These are phyloP conservation scores for Coemansia sp. DNA, from an alignment of 192 early-diverging fungal species.

Conservation along the genomic window DNA sequence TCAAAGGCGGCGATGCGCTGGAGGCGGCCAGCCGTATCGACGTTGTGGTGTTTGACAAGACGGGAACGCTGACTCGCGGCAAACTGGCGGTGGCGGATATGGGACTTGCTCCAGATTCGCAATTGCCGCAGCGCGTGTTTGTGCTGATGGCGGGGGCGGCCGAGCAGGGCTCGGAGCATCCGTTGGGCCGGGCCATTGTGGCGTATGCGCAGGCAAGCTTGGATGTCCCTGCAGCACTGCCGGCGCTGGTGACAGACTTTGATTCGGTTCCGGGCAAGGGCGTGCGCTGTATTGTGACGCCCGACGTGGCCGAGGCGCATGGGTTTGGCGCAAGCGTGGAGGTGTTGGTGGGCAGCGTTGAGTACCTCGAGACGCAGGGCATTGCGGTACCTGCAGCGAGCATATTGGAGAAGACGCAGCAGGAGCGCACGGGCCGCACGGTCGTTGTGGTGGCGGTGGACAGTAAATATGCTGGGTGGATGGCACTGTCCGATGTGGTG, in stretches of 20 bases:
- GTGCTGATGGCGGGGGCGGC: conserved; percentile 71
- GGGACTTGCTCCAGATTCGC: conserved; percentile 16
- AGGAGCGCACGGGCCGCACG: conserved; percentile 72
- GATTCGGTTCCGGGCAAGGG: conserved; percentile 70
- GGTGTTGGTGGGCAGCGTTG: conserved; percentile 75
- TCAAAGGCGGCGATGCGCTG: conserved; percentile 90
- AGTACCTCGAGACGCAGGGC: conserved; percentile 58
- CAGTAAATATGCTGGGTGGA: conserved; percentile 59
- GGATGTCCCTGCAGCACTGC: conserved; percentile 18
- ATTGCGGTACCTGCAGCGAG: conserved; percentile 51
- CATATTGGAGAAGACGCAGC: conserved; percentile 39
- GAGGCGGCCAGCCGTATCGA: conserved; percentile 78
- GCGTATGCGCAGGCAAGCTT: conserved; percentile 58
- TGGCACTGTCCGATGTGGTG: conserved; percentile 83
- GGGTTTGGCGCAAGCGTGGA: conserved; percentile 17
- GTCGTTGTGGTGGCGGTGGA: conserved; percentile 76
- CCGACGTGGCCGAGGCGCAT: conserved; percentile 19
- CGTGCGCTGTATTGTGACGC: conserved; percentile 59
- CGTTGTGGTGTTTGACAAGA: conserved; percentile 96
- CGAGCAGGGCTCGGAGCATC: conserved; percentile 86
- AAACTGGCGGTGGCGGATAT: conserved; percentile 64
- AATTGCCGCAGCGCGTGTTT: conserved; percentile 55
- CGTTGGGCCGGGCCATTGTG: conserved; percentile 77
- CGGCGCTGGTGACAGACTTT: conserved; percentile 60
- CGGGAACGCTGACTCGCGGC: conserved; percentile 89